phyloP scores from a whole-genome alignment of 1,284 basidiomycete species.

The Cryptococcus deneoformans region DNA sequence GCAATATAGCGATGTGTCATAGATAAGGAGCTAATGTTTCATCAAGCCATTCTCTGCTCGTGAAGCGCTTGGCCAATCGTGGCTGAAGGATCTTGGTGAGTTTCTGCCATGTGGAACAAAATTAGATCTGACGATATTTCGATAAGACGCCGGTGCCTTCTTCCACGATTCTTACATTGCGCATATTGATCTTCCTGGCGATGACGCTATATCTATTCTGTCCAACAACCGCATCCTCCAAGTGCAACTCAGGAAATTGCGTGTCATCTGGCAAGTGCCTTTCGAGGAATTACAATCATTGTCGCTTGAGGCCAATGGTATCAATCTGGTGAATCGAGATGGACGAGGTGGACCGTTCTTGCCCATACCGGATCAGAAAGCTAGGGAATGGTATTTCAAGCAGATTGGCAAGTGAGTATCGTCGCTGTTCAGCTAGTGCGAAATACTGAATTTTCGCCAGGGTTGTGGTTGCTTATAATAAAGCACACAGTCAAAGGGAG shows the following conservation, averaged over 20 bases:
- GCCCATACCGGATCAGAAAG: constrained; percentile 53
- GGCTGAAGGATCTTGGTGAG: constrained; percentile 83
- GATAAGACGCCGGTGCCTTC: constrained; percentile 60
- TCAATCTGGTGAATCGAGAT: constrained; percentile 68
- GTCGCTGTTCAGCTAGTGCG: background rate
- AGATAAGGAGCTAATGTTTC: background rate
- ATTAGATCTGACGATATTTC: background rate
- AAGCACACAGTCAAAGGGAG: constrained; percentile 29
- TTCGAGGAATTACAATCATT: constrained; percentile 85
- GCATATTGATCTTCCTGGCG: constrained; percentile 77
- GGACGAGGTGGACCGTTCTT: constrained; percentile 57
- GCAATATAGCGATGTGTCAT: background rate
- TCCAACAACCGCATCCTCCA: constrained; percentile 75
- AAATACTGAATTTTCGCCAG: constrained; percentile 11
- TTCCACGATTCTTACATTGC: constrained; percentile 86
- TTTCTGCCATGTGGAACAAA: constrained; percentile 61
- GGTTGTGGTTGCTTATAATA: constrained; percentile 43
- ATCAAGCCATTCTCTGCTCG: constrained; percentile 76
- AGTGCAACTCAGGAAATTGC: constrained; percentile 80
- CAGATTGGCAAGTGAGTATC: constrained; percentile 50
- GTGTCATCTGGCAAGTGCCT: constrained; percentile 88
- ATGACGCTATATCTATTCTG: constrained; percentile 79
- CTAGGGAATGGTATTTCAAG: constrained; percentile 58
- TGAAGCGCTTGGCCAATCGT: constrained; percentile 92
- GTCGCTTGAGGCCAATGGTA: constrained; percentile 82